phyloP scores from a whole-genome alignment of 352 stramenopile genomes.

The Pythium sukuiense region DNA sequence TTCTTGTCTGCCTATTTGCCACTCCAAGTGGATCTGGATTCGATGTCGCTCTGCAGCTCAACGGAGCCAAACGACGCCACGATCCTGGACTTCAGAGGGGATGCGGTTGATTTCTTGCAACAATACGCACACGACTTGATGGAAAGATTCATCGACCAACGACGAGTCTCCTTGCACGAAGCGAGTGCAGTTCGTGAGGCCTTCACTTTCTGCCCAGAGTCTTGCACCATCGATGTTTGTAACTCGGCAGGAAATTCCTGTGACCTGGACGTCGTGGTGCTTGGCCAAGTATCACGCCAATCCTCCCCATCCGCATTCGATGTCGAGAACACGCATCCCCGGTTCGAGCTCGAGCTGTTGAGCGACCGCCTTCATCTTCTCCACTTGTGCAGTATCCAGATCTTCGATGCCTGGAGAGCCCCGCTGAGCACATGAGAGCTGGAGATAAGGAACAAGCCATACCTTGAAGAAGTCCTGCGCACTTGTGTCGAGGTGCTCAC shows the following conservation, averaged over 20 bases:
- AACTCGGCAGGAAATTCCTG: conserved; percentile 81
- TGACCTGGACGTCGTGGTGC: conserved; percentile 74
- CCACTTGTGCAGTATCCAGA: conserved; percentile 65
- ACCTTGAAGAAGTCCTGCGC: conserved; percentile 78
- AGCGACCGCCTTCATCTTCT: conserved; percentile 81
- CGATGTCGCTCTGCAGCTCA: neutral
- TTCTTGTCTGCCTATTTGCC: neutral
- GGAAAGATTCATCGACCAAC: neutral
- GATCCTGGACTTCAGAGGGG: neutral
- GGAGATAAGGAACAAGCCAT: conserved; percentile 77
- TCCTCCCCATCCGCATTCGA: conserved; percentile 82
- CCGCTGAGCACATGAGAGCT: conserved; percentile 57
- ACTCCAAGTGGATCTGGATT: neutral
- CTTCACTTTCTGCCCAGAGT: conserved; percentile 55
- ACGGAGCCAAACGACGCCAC: neutral
- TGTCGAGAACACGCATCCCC: conserved; percentile 76
- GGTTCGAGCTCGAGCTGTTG: conserved; percentile 69
- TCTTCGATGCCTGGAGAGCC: conserved; percentile 51
- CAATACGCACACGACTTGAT: neutral
- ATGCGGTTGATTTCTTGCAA: neutral
- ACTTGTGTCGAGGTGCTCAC: conserved; percentile 52
- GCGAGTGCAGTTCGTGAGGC: conserved; percentile 20
- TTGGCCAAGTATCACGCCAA: conserved; percentile 78
- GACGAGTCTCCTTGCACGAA: neutral
- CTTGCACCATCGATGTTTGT: conserved; percentile 73